Evolutionary conservation across 495 filamentous ascomycete species (phyloP).

Genomic region (Cudoniella acicularis): DNA sequence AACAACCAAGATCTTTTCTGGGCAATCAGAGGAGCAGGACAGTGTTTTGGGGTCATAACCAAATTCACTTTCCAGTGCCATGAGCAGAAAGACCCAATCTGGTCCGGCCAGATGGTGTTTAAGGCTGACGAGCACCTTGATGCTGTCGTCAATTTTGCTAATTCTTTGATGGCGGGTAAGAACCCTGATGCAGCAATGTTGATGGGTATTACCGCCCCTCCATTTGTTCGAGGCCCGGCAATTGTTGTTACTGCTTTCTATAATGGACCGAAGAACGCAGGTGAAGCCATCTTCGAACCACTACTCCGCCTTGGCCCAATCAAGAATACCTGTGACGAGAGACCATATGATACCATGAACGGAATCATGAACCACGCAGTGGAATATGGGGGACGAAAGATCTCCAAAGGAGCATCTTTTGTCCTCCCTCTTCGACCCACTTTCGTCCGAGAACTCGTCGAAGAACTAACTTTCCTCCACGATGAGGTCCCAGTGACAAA

Average conservation of each 20-base stretch:
- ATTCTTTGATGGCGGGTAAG: background rate
- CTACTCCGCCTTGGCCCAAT: slow-evolving; percentile 36
- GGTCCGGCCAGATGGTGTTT: background rate
- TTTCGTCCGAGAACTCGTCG: background rate
- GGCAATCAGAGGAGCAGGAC: slow-evolving; percentile 54
- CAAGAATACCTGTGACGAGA: slow-evolving; percentile 33
- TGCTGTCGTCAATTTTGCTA: background rate
- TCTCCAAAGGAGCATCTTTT: background rate
- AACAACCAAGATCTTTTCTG: slow-evolving; percentile 59
- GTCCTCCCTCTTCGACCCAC: background rate
- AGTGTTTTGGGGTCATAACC: background rate
- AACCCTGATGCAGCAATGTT: background rate
- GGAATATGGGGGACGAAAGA: slow-evolving; percentile 11
- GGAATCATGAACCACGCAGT: slow-evolving; percentile 25
- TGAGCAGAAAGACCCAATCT: background rate
- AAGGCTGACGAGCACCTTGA: background rate
- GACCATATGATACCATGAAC: slow-evolving; percentile 44
- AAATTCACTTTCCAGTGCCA: background rate
- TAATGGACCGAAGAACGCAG: slow-evolving; percentile 45
- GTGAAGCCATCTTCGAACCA: slow-evolving; percentile 32
- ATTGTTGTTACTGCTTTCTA: slow-evolving; percentile 37
- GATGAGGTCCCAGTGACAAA: slow-evolving; percentile 2
- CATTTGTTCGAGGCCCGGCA: background rate
- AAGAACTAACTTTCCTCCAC: slow-evolving; percentile 4
- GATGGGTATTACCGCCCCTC: background rate